These are phyloP conservation scores for Colletotrichum melonis DNA, from an alignment of 2,329 filamentous ascomycete species.

Conservation along the genomic window DNA sequence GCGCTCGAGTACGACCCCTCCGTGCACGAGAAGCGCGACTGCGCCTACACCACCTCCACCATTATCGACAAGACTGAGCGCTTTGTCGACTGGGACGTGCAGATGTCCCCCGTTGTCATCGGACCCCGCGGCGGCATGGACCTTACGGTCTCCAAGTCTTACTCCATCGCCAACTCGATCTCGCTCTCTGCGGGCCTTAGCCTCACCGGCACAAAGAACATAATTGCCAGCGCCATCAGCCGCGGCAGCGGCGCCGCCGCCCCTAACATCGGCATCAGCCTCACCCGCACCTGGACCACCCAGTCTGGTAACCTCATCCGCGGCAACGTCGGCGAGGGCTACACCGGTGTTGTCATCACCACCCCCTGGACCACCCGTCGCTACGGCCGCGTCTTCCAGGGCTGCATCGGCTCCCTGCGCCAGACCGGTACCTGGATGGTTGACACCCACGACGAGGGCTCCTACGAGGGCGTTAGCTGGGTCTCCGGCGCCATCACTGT, in stretches of 20 bases:
- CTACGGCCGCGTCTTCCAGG: conserved; percentile 31
- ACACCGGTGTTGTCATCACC: conserved; percentile 27
- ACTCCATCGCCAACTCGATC: conserved; percentile 19
- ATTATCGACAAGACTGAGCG: conserved; percentile 21
- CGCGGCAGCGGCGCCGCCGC: too few species aligned
- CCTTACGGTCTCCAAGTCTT: conserved; percentile 27
- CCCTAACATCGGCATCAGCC: conserved; percentile 1
- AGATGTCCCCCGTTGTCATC: conserved; percentile 34
- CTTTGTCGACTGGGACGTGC: conserved; percentile 34
- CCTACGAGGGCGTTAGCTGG: conserved; percentile 29
- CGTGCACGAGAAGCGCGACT: conserved; percentile 19
- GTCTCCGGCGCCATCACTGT: conserved; percentile 22
- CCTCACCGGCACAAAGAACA: conserved; percentile 10
- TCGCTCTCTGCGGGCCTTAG: conserved; percentile 8
- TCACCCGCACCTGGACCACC: conserved; percentile 30
- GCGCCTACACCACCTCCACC: conserved; percentile 12
- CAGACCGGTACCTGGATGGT: conserved; percentile 31
- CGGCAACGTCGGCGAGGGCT: conserved; percentile 20
- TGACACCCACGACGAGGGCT: conserved; percentile 26
- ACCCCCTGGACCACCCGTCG: conserved; percentile 32
- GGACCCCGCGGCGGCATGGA: conserved; percentile 28
- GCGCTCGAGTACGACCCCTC: conserved; percentile 6
- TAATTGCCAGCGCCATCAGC: too few species aligned
- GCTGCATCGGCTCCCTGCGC: conserved; percentile 22
- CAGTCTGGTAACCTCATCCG: conserved; percentile 11